A percentile compares a stretch with the other conserved stretches of the same genome.
Evolutionary conservation across 139 green algal genomes (phyloP).

Genomic region (Mychonastes homosphaera): DNA sequence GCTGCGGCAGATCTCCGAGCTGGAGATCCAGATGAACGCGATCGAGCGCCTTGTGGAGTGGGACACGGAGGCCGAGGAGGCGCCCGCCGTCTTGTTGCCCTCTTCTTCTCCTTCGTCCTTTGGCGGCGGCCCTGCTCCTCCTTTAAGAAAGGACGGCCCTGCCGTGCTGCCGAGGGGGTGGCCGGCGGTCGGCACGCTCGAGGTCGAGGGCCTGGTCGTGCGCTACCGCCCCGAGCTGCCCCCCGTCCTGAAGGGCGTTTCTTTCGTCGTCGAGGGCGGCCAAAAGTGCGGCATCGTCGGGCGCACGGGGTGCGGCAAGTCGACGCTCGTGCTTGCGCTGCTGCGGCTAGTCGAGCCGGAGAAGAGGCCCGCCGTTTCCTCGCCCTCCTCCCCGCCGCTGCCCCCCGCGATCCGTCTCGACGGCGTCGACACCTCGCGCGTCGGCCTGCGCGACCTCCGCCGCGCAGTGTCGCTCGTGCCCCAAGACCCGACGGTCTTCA

Average conservation of each 20-base stretch:
- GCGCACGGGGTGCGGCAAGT: constrained; percentile 57
- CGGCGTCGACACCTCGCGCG: constrained; percentile 54
- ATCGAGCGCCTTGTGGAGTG: constrained; percentile 75
- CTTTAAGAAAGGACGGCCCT: too few relatives aligned
- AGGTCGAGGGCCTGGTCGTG: constrained; percentile 19
- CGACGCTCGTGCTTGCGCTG: constrained; percentile 47
- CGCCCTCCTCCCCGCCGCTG: too few relatives aligned
- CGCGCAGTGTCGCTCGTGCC: constrained; percentile 50
- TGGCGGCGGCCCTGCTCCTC: too few relatives aligned
- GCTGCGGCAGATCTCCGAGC: constrained; percentile 69
- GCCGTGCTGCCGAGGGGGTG: constrained; percentile 45
- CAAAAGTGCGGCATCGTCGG: constrained; percentile 62
- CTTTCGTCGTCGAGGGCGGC: constrained; percentile 39
- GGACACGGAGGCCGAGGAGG: constrained; percentile 44
- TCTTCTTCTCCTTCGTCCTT: too few relatives aligned
- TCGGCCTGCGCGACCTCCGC: constrained; percentile 32
- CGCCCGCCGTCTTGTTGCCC: constrained; percentile 11
- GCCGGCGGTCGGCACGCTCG: constrained; percentile 46
- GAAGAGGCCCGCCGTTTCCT: too few relatives aligned
- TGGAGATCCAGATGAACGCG: constrained; percentile 81
- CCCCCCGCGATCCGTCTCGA: constrained; percentile 77
- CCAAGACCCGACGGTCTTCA: constrained; percentile 92
- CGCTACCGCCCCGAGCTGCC: constrained; percentile 60
- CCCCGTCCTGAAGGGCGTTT: constrained; percentile 51
- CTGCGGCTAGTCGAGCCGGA: constrained; percentile 73